Evolutionary conservation across 768 basidiomycete species (phyloP), one percentile per base, ranked within the genome.

Genomic region (Kwoniella bestiolae): DNA sequence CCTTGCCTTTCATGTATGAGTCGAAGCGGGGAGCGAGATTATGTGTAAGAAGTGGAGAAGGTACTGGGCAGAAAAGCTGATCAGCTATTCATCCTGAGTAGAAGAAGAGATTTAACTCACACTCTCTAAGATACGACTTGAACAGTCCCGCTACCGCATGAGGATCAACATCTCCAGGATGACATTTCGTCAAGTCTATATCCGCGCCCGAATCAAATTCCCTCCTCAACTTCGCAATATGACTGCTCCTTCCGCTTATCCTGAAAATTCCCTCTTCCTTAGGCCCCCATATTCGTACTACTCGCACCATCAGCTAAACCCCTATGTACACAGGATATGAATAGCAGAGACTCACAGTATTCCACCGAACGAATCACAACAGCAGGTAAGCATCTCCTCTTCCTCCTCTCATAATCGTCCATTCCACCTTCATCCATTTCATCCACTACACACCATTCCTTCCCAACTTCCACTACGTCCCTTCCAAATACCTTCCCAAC

Each of bases 131-230:
- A 79, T 88, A 97, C 0, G 91, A 89, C 80, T 95, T 96, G 83
- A 95, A 96, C 31, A 95, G 83, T 26, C 91, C 91, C 21, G 94
- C 89, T 6, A 97, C 94, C 1, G 92, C 91, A 79, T 97, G 93
- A 51, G 94, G 94, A 76, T 97, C 94, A 35, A 97, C 82, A 74
- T 97, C 93, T 7, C 90, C 87, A 26, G 92, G 93, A 55, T 86
- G 85, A 68, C 88, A 90, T 67, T 87, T 86, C 44, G 84, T 82
- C 82, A 97, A 86, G 75, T 93, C 89, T 73, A 89, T 92, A 82
- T 97, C 94, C 56, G 89, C 90, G 63, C 93, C 92, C 89, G 87
- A 86, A 79, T 94, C 92, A 75, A 94, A 95, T 77, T 92, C 91
- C 21, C 84, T 83, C 31, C 90, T 84, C 70, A 96, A 80, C 75